Conservation (phyloP, 805 yeast species). For the Priceomyces haplophilus region DNA sequence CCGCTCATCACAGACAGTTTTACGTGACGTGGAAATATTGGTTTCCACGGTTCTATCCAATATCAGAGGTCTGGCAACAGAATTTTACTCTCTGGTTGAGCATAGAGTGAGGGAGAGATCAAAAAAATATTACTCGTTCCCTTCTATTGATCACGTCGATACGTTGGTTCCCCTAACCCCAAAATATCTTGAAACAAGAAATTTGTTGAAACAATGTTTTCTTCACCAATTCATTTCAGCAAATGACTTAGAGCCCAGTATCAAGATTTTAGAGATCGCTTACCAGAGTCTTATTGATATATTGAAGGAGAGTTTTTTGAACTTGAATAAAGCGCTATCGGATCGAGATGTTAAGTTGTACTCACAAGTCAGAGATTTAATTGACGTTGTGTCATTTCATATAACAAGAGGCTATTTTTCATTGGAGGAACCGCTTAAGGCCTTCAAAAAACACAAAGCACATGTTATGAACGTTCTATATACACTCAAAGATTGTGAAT, state of each 20-base stretch:
- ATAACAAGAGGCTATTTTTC: conserved; percentile 61
- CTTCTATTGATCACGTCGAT: conserved; percentile 21
- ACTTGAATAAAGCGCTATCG: conserved; percentile 13
- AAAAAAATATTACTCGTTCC: conserved; percentile 36
- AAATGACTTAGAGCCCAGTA: conserved; percentile 29
- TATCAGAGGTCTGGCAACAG: conserved; percentile 26
- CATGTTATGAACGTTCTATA: conserved; percentile 55
- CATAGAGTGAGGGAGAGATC: conserved; percentile 30
- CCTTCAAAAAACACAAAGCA: conserved; percentile 60
- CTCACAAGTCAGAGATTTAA: conserved; percentile 39
- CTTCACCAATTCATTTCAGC: conserved; percentile 32
- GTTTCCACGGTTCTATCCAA: conserved; percentile 29
- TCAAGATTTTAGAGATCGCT: conserved; percentile 30
- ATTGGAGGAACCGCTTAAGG: conserved; percentile 53
- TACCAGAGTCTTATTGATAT: conserved; percentile 31
- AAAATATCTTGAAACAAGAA: conserved; percentile 35
- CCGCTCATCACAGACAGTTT: conserved; percentile 10
- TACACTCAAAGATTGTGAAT: conserved; percentile 25
- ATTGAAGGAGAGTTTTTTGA: conserved; percentile 12
- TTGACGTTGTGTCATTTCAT: conserved; percentile 63
- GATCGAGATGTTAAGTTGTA: conserved; percentile 30
- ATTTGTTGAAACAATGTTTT: conserved; percentile 34
- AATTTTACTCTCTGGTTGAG: conserved; percentile 34
- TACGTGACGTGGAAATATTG: conserved; percentile 30
- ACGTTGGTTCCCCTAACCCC: conserved; percentile 34